phyloP scores from a whole-genome alignment of 2,329 filamentous ascomycete species.

The Pseudogymnoascus sp. region DNA sequence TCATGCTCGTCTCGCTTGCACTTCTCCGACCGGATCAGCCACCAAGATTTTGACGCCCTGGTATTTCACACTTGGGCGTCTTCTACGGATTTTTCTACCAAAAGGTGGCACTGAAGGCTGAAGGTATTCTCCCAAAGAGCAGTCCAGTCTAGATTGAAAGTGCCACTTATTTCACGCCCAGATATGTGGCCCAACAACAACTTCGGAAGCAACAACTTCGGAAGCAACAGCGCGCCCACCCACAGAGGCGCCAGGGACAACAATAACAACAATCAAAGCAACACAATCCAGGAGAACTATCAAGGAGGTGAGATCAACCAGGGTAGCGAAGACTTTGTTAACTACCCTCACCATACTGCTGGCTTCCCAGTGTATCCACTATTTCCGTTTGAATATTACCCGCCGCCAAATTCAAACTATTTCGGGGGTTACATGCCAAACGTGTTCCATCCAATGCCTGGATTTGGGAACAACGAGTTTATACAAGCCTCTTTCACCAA shows the following conservation, averaged over 20 bases:
- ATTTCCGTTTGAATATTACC: neutral
- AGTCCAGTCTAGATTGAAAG: neutral
- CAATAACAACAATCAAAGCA: neutral
- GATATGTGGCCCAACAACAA: conserved; percentile 26
- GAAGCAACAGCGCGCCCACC: conserved; percentile 24
- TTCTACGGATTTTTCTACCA: neutral
- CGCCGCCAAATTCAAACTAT: neutral
- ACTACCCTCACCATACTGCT: neutral
- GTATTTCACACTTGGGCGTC: neutral
- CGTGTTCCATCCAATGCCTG: neutral
- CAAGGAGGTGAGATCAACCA: neutral
- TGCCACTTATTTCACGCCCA: neutral
- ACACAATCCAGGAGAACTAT: neutral
- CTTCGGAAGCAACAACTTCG: conserved; percentile 23
- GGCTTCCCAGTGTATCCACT: neutral
- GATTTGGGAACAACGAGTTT: neutral
- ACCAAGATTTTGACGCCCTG: neutral
- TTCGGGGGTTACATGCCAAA: neutral
- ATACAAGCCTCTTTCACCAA: neutral
- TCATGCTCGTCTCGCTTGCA: neutral
- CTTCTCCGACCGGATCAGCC: neutral
- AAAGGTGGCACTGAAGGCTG: neutral
- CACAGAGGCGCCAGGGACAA: conserved; percentile 15
- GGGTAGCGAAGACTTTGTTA: neutral
- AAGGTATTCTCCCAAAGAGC: neutral